phyloP scores from a whole-genome alignment of 1,139 yeast genomes.

The Candida sanyaensis region DNA sequence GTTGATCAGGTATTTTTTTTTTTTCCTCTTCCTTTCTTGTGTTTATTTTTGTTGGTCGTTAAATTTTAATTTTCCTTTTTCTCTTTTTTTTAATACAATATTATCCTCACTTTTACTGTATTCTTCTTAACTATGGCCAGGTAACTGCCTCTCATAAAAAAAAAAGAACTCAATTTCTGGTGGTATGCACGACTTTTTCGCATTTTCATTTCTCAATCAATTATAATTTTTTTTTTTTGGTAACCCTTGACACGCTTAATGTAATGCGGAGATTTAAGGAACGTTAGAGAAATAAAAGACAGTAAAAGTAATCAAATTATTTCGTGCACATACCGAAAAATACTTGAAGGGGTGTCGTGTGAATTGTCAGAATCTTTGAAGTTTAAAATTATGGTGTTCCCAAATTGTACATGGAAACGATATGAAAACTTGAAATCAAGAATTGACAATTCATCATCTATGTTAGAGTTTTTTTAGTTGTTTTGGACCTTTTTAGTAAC shows the following conservation, averaged over 20 bases:
- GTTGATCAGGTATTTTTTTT: neutral
- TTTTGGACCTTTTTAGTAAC: too few species aligned
- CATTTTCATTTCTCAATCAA: neutral
- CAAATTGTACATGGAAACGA: too few species aligned
- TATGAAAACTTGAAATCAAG: too few species aligned
- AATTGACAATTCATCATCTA: too few species aligned
- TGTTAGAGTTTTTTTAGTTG: too few species aligned
- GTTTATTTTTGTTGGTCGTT: neutral
- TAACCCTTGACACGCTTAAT: neutral
- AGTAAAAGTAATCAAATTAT: neutral
- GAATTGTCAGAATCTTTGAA: too few species aligned
- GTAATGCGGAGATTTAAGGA: neutral
- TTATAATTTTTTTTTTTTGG: neutral
- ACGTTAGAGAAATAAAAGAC: neutral
- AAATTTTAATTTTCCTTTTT: neutral
- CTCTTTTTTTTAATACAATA: neutral
- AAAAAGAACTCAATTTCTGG: neutral
- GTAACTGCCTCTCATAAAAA: neutral
- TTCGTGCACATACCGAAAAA: too few species aligned
- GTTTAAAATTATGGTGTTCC: too few species aligned
- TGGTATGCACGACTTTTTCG: neutral
- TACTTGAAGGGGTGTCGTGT: too few species aligned
- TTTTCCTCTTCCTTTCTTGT: neutral
- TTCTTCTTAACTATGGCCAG: slow-evolving; percentile 3
- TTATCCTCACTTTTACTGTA: neutral